phyloP scores from a whole-genome alignment of 1,284 basidiomycete species.

The Porodaedalea pini region DNA sequence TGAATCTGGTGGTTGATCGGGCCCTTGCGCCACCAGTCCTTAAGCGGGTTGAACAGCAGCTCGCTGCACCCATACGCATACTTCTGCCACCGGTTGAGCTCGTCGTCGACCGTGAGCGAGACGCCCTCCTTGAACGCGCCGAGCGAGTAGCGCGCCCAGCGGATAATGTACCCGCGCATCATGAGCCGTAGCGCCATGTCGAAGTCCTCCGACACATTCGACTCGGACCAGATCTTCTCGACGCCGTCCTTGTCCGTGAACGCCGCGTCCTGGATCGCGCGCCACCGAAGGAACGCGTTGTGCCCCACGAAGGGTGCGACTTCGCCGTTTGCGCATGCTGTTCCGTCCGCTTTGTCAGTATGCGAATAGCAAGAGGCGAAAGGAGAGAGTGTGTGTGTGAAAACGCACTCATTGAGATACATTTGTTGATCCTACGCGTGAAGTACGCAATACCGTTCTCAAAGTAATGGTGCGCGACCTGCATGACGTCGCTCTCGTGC shows the following conservation, averaged over 20 bases:
- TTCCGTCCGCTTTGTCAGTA: too few relatives aligned
- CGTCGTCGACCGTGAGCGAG: conserved; percentile 74
- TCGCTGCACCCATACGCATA: conserved; percentile 78
- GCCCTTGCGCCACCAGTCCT: conserved; percentile 66
- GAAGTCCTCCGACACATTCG: conserved; percentile 82
- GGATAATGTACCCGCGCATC: conserved; percentile 67
- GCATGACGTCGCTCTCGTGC: conserved; percentile 83
- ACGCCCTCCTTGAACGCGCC: conserved; percentile 85
- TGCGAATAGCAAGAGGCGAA: too few relatives aligned
- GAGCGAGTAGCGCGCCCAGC: conserved; percentile 81
- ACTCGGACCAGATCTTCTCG: conserved; percentile 80
- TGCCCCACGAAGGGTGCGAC: conserved; percentile 86
- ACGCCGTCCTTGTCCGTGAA: conserved; percentile 63
- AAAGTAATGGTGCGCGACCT: conserved; percentile 82
- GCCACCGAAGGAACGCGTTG: conserved; percentile 85
- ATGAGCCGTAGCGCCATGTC: conserved; percentile 67
- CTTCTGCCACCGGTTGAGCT: conserved; percentile 84
- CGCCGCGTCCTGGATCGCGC: conserved; percentile 75
- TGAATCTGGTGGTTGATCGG: conserved; percentile 77
- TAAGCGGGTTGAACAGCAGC: conserved; percentile 73
- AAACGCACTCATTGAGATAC: conserved; percentile 75
- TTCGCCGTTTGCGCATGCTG: conserved; percentile 75
- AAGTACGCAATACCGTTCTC: conserved; percentile 85
- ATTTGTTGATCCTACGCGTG: conserved; percentile 73
- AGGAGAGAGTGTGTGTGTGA: too few relatives aligned